Conservation (phyloP, 1,284 basidiomycete genomes). For the Porodaedalea pini region DNA sequence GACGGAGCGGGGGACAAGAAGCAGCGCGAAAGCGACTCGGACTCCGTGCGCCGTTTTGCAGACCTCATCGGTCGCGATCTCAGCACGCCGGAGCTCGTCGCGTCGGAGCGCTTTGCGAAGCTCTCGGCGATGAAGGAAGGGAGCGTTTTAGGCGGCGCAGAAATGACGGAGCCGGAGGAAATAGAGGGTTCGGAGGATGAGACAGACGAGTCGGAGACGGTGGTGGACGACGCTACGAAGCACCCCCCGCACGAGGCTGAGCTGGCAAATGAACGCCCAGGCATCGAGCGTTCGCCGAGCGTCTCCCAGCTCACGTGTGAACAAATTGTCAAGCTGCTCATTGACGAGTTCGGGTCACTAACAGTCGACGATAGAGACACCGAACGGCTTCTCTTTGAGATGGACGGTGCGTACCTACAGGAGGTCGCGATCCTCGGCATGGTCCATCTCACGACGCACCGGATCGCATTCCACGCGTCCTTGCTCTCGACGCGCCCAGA, state of each 20-base stretch:
- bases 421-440: slow-evolving; percentile 53
- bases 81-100: slow-evolving; percentile 11
- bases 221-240: background rate
- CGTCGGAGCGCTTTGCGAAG: slow-evolving; percentile 18
- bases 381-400: slow-evolving; percentile 52
- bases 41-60: too few species aligned
- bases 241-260: too few species aligned
- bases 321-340: slow-evolving; percentile 49
- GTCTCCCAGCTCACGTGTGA: slow-evolving; percentile 10
- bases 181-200: background rate
- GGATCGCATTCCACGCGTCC: slow-evolving; percentile 63
- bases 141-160: background rate
- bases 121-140: slow-evolving; percentile 6
- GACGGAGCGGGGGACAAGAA: too few species aligned
- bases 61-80: slow-evolving; percentile 14
- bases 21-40: too few species aligned
- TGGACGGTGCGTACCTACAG: slow-evolving; percentile 47
- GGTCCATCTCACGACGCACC: slow-evolving; percentile 62
- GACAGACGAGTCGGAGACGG: background rate
- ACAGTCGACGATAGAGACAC: slow-evolving; percentile 38
- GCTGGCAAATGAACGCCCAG: too few species aligned
- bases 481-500: slow-evolving; percentile 46
- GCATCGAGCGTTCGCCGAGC: too few species aligned
- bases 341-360: slow-evolving; percentile 48
- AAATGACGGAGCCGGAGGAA: background rate